phyloP scores from a whole-genome alignment of 2,329 filamentous ascomycete genomes.

The Colletotrichum shisoi region DNA sequence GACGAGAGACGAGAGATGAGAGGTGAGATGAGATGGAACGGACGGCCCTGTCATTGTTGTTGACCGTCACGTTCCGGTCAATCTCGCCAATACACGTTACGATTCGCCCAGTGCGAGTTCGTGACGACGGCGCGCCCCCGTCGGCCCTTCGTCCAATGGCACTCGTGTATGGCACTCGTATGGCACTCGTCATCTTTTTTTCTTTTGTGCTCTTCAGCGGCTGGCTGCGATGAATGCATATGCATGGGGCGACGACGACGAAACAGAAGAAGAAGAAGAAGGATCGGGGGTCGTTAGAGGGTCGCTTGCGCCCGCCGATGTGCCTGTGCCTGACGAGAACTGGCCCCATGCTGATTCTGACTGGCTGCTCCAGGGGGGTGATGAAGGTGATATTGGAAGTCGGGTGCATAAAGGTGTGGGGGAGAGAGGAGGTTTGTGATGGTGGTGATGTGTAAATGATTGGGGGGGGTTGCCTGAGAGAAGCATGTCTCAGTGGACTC shows the following conservation, averaged over 20 bases:
- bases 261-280: constrained; percentile 1
- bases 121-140: not conserved
- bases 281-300: no score
- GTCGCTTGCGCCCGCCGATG: constrained; percentile 2
- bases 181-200: not conserved
- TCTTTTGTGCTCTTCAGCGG: constrained; percentile 27
- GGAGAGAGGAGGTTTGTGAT: not conserved
- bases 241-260: constrained; percentile 5
- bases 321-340: constrained; percentile 19
- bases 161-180: no score
- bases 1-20: not conserved
- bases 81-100: not conserved
- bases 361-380: constrained; percentile 9
- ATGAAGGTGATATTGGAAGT: constrained; percentile 26
- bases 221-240: constrained; percentile 14
- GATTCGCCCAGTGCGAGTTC: constrained; percentile 6
- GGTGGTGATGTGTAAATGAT: not conserved
- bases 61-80: not conserved
- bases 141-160: not conserved
- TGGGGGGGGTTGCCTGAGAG: not conserved
- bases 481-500: constrained; percentile 29
- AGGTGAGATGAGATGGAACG: constrained; percentile 11
- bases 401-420: constrained; percentile 28
- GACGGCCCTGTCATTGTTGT: not conserved
- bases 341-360: not conserved